Percentiles rank a stretch among this genome's conserved stretches.
Conservation (phyloP, 2,329 filamentous ascomycete genomes). For the Macrophomina pseudophaseolina region DNA sequence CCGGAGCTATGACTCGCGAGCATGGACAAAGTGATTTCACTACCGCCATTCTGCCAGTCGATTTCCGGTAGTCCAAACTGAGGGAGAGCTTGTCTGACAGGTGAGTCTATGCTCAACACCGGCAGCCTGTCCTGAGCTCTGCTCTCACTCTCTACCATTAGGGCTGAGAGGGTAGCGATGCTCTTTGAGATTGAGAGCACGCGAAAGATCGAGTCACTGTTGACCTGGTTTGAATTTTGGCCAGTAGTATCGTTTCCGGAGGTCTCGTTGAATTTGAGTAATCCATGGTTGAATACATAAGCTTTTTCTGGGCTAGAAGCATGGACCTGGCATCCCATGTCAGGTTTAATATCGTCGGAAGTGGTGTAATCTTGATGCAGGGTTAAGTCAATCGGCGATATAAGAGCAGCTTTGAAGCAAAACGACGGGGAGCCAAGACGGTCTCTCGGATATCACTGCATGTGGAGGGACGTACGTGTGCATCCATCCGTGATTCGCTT, state of each 20-base stretch:
- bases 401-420: no score
- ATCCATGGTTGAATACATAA: slow-evolving; percentile 37
- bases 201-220: slow-evolving; percentile 39
- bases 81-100: slow-evolving; percentile 33
- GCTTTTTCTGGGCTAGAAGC: slow-evolving; percentile 33
- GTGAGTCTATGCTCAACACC: slow-evolving; percentile 34
- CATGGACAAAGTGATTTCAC: slow-evolving; percentile 40
- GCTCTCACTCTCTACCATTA: slow-evolving; percentile 32
- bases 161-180: slow-evolving; percentile 35
- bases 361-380: background rate
- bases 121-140: slow-evolving; percentile 20
- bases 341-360: background rate
- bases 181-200: slow-evolving; percentile 39
- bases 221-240: slow-evolving; percentile 26
- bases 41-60: slow-evolving; percentile 40
- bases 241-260: background rate
- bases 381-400: no score
- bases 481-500: no score
- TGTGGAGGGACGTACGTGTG: no score
- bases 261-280: slow-evolving; percentile 40
- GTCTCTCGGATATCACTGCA: no score
- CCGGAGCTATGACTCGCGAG: slow-evolving; percentile 41
- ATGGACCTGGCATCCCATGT: slow-evolving; percentile 33
- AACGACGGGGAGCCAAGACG: no score
- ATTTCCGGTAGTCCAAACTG: slow-evolving; percentile 32